phyloP scores from a whole-genome alignment of 108 stramenopile species.

The Bacterosira constricta region DNA sequence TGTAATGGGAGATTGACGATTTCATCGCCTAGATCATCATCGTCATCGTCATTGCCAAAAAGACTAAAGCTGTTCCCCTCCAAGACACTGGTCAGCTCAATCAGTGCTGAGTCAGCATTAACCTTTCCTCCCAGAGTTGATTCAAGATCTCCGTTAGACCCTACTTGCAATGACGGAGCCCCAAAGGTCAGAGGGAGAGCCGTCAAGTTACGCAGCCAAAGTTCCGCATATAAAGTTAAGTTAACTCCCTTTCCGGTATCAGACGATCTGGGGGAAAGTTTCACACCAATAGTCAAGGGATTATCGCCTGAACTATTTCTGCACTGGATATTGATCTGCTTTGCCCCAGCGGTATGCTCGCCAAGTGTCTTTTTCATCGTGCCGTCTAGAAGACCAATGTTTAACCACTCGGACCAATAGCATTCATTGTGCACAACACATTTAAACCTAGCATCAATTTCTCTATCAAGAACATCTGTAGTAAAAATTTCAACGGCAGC shows the following conservation, averaged over 20 bases:
- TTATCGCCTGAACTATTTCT: constrained; percentile 46
- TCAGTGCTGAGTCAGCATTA: constrained; percentile 72
- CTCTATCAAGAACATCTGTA: neutral
- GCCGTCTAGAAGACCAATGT: neutral
- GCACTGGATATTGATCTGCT: constrained; percentile 52
- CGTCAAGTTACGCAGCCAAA: constrained; percentile 72
- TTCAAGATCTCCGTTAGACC: neutral
- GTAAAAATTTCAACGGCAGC: constrained; percentile 10
- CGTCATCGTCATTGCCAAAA: constrained; percentile 21
- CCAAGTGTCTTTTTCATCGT: neutral
- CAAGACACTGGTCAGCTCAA: constrained; percentile 69
- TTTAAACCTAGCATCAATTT: constrained; percentile 11
- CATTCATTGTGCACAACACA: neutral
- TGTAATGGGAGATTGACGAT: constrained; percentile 60
- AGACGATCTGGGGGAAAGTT: constrained; percentile 54
- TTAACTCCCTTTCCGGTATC: constrained; percentile 55
- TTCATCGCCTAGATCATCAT: constrained; percentile 20
- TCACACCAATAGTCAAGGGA: constrained; percentile 58
- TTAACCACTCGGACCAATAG: constrained; percentile 18
- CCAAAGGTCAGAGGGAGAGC: constrained; percentile 66
- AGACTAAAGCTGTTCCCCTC: constrained; percentile 63
- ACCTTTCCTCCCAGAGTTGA: constrained; percentile 22
- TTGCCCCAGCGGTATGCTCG: neutral
- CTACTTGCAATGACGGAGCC: constrained; percentile 50
- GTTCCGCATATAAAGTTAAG: constrained; percentile 63